Base-by-base conservation (phyloP, 148 eudicot species). In the Polygonum maritimum region DNA sequence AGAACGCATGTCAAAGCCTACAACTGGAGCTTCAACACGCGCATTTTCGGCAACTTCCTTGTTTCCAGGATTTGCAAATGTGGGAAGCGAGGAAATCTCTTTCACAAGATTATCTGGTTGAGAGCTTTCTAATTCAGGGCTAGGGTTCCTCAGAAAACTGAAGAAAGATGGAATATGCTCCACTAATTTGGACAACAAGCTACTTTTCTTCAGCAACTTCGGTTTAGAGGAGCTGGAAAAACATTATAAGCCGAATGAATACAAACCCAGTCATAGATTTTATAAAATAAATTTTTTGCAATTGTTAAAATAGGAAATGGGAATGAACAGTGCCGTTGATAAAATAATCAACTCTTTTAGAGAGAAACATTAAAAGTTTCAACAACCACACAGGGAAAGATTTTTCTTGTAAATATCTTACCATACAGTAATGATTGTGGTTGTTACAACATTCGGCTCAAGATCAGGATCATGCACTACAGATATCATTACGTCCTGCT, bases 121-220 rank as follows among this genome's bases (percentile, higher is more conserved):
- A 38, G 76, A 26, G 60, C 72, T 78, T n/a, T 48, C 75, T 44
- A 80, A 81, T 73, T 86, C 79, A 55, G 71, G 78, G 77, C 52
- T 74, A 69, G 79, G 75, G 76, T 84, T 80, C 80, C 87, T 81
- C 74, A 91, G 78, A 75, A 91, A 81, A 74, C 83, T 84, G 78
- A 84, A 86, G 74, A 94, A 83, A 78, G 83, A 86, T 51, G 97
- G 98, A 31, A 91, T 83, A 83, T 85, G 86, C 75, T 87, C 89
- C 48, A 86, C 92, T 79, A 94, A 79, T 76, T 83, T 89, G 78
- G 97, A 88, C 75, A 94, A 79, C 58, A 94, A 83, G 84, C 87
- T 85, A 58, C 83, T 87, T 78, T 85, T 83, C 73, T 85, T 84
- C 62, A 81, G 74, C 26, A 85, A 75, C 76, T 81, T 81, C 74